These are phyloP conservation scores for Penicillium brasilianum DNA, from an alignment of 2,329 filamentous ascomycete genomes.

Conservation along the genomic window DNA sequence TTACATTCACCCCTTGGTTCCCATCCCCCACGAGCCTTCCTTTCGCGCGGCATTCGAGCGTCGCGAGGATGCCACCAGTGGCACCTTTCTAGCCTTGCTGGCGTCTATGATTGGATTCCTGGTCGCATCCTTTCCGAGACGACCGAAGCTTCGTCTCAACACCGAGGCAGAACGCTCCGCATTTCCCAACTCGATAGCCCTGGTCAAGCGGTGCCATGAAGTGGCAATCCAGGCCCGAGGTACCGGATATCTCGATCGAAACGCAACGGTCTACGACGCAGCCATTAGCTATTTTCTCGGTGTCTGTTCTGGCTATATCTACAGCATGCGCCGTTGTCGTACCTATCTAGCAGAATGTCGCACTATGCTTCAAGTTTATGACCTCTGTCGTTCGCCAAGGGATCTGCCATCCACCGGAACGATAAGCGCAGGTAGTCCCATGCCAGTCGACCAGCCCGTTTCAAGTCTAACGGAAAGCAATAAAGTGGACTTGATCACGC, in stretches of 20 bases:
- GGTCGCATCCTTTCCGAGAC: constrained; percentile 52
- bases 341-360: constrained; percentile 52
- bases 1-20: constrained; percentile 54
- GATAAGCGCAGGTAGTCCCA: constrained; percentile 31
- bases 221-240: constrained; percentile 52
- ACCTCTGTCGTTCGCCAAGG: constrained; percentile 39
- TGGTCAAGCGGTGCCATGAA: constrained; percentile 51
- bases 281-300: constrained; percentile 52
- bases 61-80: constrained; percentile 49
- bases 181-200: constrained; percentile 50
- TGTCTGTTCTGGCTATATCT: constrained; percentile 48
- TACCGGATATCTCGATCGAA: constrained; percentile 50
- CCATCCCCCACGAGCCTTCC: constrained; percentile 53
- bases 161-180: constrained; percentile 43
- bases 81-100: constrained; percentile 51
- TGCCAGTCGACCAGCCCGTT: constrained; percentile 29
- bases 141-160: constrained; percentile 48
- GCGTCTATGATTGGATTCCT: constrained; percentile 53
- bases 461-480: constrained; percentile 23
- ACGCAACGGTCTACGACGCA: constrained; percentile 51
- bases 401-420: constrained; percentile 11
- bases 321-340: constrained; percentile 46
- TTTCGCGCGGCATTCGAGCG: constrained; percentile 51
- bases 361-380: constrained; percentile 49
- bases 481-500: constrained; percentile 44